Evolutionary conservation across 768 basidiomycete species (phyloP).

Genomic region (Rhizopogon rudus): DNA sequence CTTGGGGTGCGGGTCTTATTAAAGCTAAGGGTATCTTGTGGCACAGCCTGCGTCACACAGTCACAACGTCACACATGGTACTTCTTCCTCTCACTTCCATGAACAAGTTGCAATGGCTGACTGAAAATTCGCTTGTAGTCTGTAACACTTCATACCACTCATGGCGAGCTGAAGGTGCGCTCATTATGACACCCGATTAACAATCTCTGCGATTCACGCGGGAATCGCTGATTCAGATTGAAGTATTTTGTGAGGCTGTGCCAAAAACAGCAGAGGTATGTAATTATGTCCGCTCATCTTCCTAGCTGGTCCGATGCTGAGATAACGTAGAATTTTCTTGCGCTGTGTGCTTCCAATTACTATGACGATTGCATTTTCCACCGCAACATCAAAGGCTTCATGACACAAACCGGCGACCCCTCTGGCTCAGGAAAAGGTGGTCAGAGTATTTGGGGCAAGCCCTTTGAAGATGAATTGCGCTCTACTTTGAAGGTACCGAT

Average conservation of each 20-base stretch:
- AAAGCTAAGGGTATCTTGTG: conserved; percentile 14
- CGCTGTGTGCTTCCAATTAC: conserved; percentile 84
- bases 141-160: conserved; percentile 91
- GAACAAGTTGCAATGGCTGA: conserved; percentile 12
- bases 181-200: not conserved
- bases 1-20: not conserved
- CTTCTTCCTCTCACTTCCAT: conserved; percentile 14
- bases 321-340: conserved; percentile 80
- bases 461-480: conserved; percentile 89
- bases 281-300: not conserved
- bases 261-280: conserved; percentile 92
- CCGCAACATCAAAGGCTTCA: conserved; percentile 94
- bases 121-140: conserved; percentile 46
- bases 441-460: conserved; percentile 92
- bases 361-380: conserved; percentile 88
- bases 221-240: conserved; percentile 53
- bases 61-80: conserved; percentile 17
- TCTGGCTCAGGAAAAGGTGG: conserved; percentile 92
- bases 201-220: not conserved
- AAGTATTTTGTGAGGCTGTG: conserved; percentile 95
- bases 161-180: conserved; percentile 88
- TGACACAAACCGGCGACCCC: conserved; percentile 92
- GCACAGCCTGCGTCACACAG: conserved; percentile 12
- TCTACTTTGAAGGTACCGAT: conserved; percentile 82
- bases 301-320: not conserved